phyloP scores from a whole-genome alignment of 2,329 filamentous ascomycete species.

The Colletotrichum destructivum region DNA sequence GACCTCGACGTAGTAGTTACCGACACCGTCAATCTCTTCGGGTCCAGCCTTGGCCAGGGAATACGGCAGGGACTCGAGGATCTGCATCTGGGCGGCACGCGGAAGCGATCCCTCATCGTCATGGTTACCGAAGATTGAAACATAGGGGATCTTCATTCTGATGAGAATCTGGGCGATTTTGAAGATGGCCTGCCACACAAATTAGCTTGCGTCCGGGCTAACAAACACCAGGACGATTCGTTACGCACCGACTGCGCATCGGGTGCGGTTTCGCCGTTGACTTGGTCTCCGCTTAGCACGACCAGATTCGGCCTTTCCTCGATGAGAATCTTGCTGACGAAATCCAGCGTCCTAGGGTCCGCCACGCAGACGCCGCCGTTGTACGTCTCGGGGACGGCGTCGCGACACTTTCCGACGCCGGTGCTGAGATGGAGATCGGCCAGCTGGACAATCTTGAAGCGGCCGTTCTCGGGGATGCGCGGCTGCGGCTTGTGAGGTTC shows the following conservation, averaged over 20 bases:
- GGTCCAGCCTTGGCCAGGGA: conserved; percentile 90
- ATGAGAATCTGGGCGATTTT: conserved; percentile 91
- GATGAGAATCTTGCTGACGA: conserved; percentile 85
- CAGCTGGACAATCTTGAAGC: conserved; percentile 97
- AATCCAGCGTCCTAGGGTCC: conserved; percentile 91
- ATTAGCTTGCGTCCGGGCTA: conserved; percentile 19
- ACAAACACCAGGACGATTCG: too few species aligned
- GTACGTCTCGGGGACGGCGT: conserved; percentile 82
- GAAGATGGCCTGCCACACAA: conserved; percentile 79
- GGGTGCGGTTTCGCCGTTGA: conserved; percentile 93
- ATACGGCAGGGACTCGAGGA: conserved; percentile 90
- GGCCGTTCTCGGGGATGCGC: conserved; percentile 88
- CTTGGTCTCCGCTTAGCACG: conserved; percentile 92
- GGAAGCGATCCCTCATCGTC: conserved; percentile 91
- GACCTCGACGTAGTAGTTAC: conserved; percentile 95
- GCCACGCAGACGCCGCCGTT: conserved; percentile 88
- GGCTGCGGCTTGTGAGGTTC: conserved; percentile 79
- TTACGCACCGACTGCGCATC: conserved; percentile 85
- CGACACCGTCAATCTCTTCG: conserved; percentile 87
- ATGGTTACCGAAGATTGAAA: conserved; percentile 96
- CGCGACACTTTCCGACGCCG: conserved; percentile 86
- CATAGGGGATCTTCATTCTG: conserved; percentile 90
- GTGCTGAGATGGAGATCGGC: conserved; percentile 96
- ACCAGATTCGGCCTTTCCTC: conserved; percentile 96
- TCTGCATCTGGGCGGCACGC: conserved; percentile 84